These are phyloP conservation scores for Inosperma sp. DNA, from an alignment of 768 basidiomycete genomes.

Conservation along the genomic window DNA sequence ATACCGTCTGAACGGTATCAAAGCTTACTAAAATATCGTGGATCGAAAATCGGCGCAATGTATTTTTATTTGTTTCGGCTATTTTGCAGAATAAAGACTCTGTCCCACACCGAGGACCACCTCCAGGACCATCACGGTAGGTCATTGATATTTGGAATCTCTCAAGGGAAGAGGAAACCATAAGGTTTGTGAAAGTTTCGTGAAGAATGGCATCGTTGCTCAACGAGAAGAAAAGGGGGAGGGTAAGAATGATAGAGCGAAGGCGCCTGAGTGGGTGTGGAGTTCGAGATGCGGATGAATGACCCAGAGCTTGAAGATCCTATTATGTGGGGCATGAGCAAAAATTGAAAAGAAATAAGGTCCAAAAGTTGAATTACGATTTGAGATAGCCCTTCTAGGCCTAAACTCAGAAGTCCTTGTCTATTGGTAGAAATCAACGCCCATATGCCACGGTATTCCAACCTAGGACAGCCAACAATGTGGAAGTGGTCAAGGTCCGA, in stretches of 20 bases:
- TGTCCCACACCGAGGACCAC: constrained; percentile 48
- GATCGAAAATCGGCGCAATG: no score
- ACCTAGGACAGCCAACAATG: constrained; percentile 64
- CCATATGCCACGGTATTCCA: constrained; percentile 58
- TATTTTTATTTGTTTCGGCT: no score
- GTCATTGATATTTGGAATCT: constrained; percentile 61
- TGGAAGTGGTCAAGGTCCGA: constrained; percentile 50
- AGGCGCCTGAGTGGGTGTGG: constrained; percentile 40
- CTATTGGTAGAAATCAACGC: constrained; percentile 43
- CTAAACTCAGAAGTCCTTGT: constrained; percentile 47
- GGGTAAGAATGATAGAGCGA: constrained; percentile 54
- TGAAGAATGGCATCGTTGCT: constrained; percentile 47
- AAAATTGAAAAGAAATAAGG: background rate
- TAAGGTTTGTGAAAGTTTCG: constrained; percentile 36
- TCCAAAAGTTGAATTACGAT: constrained; percentile 45
- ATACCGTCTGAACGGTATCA: no score
- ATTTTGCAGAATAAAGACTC: constrained; percentile 40
- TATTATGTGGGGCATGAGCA: constrained; percentile 22
- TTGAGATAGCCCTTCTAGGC: constrained; percentile 62
- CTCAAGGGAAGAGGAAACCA: constrained; percentile 49
- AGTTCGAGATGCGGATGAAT: constrained; percentile 30
- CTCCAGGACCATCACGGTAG: constrained; percentile 36
- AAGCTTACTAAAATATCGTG: constrained; percentile 53
- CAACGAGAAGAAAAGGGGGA: constrained; percentile 32
- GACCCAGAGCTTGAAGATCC: constrained; percentile 50